phyloP scores from a whole-genome alignment of 768 basidiomycete genomes.

The Xanthoconium stramineum region DNA sequence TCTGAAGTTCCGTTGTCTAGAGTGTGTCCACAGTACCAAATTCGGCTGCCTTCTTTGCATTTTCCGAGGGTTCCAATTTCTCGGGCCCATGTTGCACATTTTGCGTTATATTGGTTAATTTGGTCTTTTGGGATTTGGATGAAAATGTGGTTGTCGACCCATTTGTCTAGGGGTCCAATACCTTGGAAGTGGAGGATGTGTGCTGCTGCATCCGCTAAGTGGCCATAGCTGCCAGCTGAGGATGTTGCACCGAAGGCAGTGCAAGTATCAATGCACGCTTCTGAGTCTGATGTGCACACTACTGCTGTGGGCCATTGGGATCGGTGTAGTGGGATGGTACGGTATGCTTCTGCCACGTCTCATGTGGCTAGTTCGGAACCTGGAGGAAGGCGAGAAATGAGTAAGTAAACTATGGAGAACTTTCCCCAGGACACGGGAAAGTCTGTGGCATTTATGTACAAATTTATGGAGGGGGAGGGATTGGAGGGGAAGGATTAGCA shows the following conservation, averaged over 20 bases:
- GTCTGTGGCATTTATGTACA: not conserved
- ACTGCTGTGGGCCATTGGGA: not conserved
- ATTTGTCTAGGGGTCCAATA: conserved; percentile 6
- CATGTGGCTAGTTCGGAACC: not conserved
- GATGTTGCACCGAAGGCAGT: not conserved
- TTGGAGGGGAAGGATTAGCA: not conserved
- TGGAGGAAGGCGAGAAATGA: not conserved
- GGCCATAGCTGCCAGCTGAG: not conserved
- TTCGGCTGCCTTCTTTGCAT: no score
- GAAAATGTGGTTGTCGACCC: conserved; percentile 11
- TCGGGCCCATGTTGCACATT: not conserved
- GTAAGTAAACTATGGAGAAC: not conserved
- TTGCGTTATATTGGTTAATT: not conserved
- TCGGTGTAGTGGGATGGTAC: not conserved
- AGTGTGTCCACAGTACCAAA: not conserved
- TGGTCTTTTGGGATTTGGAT: not conserved
- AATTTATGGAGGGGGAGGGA: not conserved
- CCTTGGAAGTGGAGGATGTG: not conserved
- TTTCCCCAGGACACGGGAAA: not conserved
- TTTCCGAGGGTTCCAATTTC: no score
- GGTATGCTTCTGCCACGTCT: not conserved
- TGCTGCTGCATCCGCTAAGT: not conserved
- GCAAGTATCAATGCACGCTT: not conserved
- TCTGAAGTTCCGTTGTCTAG: not conserved
- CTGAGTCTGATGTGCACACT: not conserved